Percentiles rank a stretch among this genome's conserved stretches.
Evolutionary conservation across 2,329 filamentous ascomycete genomes (phyloP).

Genomic region (Neopestalotiopsis rosae): DNA sequence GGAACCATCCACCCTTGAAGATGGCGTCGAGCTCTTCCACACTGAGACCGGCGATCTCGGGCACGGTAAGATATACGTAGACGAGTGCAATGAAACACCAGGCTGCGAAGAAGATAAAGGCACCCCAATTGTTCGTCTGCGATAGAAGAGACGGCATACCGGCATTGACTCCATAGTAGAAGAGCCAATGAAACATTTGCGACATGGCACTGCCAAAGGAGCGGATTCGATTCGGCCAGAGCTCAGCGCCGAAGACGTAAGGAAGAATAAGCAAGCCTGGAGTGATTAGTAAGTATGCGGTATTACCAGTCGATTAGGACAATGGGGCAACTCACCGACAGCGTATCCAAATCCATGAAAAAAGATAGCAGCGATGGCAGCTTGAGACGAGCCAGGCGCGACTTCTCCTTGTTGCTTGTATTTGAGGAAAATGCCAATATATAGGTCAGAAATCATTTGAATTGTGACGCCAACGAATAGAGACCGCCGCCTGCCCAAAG

Average conservation of each 20-base stretch:
- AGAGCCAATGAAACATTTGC: conserved; percentile 48
- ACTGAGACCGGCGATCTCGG: conserved; percentile 41
- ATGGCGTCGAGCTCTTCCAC: conserved; percentile 39
- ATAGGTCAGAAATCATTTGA: neutral
- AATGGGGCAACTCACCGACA: conserved; percentile 34
- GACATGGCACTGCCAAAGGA: conserved; percentile 47
- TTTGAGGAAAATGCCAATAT: neutral
- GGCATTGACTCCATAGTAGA: conserved; percentile 43
- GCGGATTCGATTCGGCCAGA: conserved; percentile 51
- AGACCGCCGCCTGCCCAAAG: neutral
- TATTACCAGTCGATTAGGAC: neutral
- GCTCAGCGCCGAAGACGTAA: conserved; percentile 49
- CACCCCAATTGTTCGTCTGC: conserved; percentile 45
- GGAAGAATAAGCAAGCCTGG: conserved; percentile 44
- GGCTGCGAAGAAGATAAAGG: conserved; percentile 47
- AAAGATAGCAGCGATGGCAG: conserved; percentile 49
- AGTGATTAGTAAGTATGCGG: neutral
- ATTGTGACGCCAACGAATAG: conserved; percentile 29
- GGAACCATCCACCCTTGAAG: conserved; percentile 34
- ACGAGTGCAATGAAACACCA: conserved; percentile 43
- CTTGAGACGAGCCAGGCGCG: conserved; percentile 37
- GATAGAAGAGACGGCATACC: conserved; percentile 40
- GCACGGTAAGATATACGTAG: conserved; percentile 45
- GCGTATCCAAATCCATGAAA: conserved; percentile 51
- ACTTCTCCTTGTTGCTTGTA: neutral